These are phyloP conservation scores for Gymnopus androsaceus DNA, from an alignment of 1,284 basidiomycete genomes.

Conservation along the genomic window DNA sequence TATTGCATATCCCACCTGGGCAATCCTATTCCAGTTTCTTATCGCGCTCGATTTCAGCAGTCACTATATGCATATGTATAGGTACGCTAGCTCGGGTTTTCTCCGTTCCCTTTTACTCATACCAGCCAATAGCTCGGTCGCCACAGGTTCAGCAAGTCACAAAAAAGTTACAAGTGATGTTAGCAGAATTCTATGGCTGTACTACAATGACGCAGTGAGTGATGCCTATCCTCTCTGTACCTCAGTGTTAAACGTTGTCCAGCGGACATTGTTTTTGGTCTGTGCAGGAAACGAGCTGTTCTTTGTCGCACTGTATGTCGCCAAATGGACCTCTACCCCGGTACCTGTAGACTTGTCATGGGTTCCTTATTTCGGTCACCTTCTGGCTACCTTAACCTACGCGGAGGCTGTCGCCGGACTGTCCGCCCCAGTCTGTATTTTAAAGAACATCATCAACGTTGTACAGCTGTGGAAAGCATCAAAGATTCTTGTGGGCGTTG, in stretches of 20 bases:
- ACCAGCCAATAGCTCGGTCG: slow-evolving; percentile 69
- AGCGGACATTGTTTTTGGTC: slow-evolving; percentile 89
- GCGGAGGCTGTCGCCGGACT: slow-evolving; percentile 73
- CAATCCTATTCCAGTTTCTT: slow-evolving; percentile 90
- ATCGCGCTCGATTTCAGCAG: slow-evolving; percentile 98
- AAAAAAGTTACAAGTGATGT: slow-evolving; percentile 91
- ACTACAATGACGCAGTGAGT: slow-evolving; percentile 91
- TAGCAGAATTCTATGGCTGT: slow-evolving; percentile 88
- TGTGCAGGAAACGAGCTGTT: slow-evolving; percentile 98
- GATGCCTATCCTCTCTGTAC: neutral
- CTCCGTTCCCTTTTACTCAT: slow-evolving; percentile 10
- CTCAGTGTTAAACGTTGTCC: slow-evolving; percentile 11
- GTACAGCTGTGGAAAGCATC: slow-evolving; percentile 99
- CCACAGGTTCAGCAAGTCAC: slow-evolving; percentile 91
- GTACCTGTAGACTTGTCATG: slow-evolving; percentile 34
- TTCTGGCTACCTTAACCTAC: slow-evolving; percentile 61
- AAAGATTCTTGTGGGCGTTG: slow-evolving; percentile 91
- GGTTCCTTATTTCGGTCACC: slow-evolving; percentile 26
- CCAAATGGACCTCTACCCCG: slow-evolving; percentile 80
- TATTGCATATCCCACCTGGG: slow-evolving; percentile 82
- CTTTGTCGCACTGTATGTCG: slow-evolving; percentile 94
- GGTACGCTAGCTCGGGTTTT: slow-evolving; percentile 51
- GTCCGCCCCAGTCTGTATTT: slow-evolving; percentile 72
- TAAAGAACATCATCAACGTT: slow-evolving; percentile 93
- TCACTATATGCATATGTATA: slow-evolving; percentile 99